Evolutionary conservation across 331 rosid genomes (phyloP).

Genomic region (Quercus lobata): DNA sequence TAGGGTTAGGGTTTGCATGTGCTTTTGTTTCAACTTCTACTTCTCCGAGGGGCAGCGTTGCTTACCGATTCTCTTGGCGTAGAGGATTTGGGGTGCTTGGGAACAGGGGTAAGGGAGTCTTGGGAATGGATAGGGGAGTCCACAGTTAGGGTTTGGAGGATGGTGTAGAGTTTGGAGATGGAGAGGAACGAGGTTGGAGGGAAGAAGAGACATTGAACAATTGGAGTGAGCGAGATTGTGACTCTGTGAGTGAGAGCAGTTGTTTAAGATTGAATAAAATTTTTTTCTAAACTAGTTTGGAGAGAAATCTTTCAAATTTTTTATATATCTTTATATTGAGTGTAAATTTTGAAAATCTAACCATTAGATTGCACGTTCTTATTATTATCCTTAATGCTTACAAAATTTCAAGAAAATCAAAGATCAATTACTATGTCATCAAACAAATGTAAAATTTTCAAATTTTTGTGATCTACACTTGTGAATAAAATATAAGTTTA

Average conservation of each 20-base stretch:
- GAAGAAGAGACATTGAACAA: slow-evolving; percentile 26
- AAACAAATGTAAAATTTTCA: no score
- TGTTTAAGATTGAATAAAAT: no score
- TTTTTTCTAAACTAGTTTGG: no score
- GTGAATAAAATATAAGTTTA: no score
- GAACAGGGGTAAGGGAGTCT: neutral
- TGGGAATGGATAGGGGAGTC: neutral
- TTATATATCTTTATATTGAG: no score
- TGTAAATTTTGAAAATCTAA: no score
- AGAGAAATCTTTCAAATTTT: rapidly evolving
- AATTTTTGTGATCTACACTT: no score
- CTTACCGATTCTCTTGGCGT: slow-evolving; percentile 59
- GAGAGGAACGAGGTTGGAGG: slow-evolving; percentile 30
- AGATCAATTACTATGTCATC: no score
- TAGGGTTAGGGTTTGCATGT: slow-evolving; percentile 24
- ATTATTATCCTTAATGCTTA: no score
- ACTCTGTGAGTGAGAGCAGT: neutral
- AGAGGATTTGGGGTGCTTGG: slow-evolving; percentile 27
- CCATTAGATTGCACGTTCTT: no score
- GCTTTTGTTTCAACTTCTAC: slow-evolving; percentile 51
- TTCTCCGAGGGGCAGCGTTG: slow-evolving; percentile 78
- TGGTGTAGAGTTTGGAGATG: neutral
- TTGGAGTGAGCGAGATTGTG: neutral
- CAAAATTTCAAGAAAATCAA: no score
- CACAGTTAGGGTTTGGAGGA: slow-evolving; percentile 14